Evolutionary conservation across 1,139 yeast species (phyloP).

Genomic region (Candida smagusa): DNA sequence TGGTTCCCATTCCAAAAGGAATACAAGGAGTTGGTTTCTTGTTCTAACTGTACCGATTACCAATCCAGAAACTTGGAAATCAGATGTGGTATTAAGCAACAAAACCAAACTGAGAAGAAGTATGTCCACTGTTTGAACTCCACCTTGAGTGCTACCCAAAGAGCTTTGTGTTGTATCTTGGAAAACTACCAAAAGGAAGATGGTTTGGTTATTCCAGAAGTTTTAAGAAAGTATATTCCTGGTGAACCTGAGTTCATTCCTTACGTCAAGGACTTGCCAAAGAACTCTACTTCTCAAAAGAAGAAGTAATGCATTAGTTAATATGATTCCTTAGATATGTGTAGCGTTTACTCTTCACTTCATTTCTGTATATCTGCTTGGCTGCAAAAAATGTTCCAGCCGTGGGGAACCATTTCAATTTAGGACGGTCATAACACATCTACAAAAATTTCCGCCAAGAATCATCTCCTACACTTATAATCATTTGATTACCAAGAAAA

Average conservation of each 20-base stretch:
- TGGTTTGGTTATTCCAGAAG: constrained; percentile 91
- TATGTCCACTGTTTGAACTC: constrained; percentile 98
- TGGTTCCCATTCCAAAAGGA: constrained; percentile 99
- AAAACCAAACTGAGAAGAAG: constrained; percentile 93
- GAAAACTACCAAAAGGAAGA: constrained; percentile 98
- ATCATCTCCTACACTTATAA: too few species aligned
- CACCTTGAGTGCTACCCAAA: constrained; percentile 95
- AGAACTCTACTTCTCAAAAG: constrained; percentile 85
- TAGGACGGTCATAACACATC: too few species aligned
- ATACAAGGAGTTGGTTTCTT: constrained; percentile 95
- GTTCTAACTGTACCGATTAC: constrained; percentile 99
- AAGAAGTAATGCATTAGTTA: constrained; percentile 30
- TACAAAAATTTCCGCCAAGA: too few species aligned
- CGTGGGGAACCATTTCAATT: too few species aligned
- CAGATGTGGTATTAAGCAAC: constrained; percentile 96
- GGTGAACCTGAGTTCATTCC: constrained; percentile 98
- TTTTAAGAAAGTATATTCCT: constrained; percentile 90
- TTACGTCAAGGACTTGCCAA: constrained; percentile 84
- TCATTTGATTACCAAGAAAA: too few species aligned
- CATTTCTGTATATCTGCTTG: too few species aligned
- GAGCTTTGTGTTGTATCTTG: constrained; percentile 94
- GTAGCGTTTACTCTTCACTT: too few species aligned
- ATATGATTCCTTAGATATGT: background rate
- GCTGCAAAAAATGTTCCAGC: too few species aligned
- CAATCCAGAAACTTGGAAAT: constrained; percentile 98